Evolutionary conservation across 1,284 basidiomycete species (phyloP), one percentile per base, ranked within the genome.

Genomic region (Rhizoctonia solani): DNA sequence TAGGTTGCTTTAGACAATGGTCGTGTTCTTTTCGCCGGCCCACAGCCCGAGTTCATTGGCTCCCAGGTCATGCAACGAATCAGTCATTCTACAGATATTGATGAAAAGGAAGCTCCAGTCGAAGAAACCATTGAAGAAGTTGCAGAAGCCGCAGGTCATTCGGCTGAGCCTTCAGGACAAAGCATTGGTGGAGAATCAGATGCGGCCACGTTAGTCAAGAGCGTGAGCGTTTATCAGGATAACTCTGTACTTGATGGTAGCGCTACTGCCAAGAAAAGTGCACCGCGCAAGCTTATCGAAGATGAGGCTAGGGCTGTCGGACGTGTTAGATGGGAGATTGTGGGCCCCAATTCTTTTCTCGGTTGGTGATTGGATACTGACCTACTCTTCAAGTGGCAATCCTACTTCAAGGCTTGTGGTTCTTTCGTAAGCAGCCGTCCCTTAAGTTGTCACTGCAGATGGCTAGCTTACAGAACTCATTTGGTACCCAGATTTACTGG

Each of bases 241-340:
- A n/a, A n/a, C n/a, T n/a, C n/a, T 39, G 16, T 16, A 39, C 37
- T 39, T 8, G 55, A 54, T 3, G 56, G 46, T 11, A 50, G 73
- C 0, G 72, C 77, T 25, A 70, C 78, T 4, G 41, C 59, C 46
- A 83, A 85, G 69, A 75, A 75, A 68, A 92, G 91, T 75, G 75
- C 83, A 0, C 89, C 91, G 0, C 81, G 92, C 54, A 96, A 95
- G 77, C 82, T 97, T 21, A 82, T 97, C 34, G 93, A 96, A 75
- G 95, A 97, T 73, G 95, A 97, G 77, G 87, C 87, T 70, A 84
- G 93, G 5, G 94, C 92, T 0, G 87, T 92, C 23, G 95, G 95
- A 0, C 84, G 88, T 42, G 93, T 97, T 66, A 79, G 85, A 53
- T 81, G 81, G 69, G 84, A 87, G 46, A 88, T 97, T 19, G 63